Conservation (phyloP, 169 alveolate species). For the Perkinsus olseni region DNA sequence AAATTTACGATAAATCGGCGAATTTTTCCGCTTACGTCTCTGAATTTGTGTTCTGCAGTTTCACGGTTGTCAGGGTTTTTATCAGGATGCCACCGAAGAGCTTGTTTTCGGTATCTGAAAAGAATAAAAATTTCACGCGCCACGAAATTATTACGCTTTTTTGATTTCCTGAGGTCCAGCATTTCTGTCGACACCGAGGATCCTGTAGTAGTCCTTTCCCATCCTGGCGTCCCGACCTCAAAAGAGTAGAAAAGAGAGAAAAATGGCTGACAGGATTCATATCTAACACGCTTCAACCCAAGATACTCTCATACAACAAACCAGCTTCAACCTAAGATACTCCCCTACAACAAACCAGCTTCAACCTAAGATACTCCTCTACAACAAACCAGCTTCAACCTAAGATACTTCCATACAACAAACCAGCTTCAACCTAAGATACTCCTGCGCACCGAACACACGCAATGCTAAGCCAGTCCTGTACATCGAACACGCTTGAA, state of each 20-base stretch:
- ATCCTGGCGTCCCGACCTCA: neutral
- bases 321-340: neutral
- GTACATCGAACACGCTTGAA: too few species aligned
- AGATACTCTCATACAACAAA: neutral
- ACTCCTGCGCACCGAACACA: too few species aligned
- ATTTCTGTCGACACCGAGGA: constrained; percentile 41
- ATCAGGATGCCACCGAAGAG: constrained; percentile 67
- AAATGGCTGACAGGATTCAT: neutral
- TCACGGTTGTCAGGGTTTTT: constrained; percentile 41
- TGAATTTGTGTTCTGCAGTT: constrained; percentile 31
- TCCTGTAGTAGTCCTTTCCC: constrained; percentile 43
- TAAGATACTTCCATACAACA: neutral
- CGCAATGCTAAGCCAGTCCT: too few species aligned
- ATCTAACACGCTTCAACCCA: neutral
- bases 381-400: neutral
- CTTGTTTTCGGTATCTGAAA: constrained; percentile 42
- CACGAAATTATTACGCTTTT: constrained; percentile 47
- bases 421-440: too few species aligned
- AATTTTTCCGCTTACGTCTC: constrained; percentile 7
- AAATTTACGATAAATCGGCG: neutral
- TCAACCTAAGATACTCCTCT: neutral
- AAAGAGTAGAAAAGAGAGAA: neutral
- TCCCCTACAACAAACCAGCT: neutral
- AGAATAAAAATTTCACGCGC: neutral
- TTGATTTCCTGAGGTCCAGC: constrained; percentile 57